Evolutionary conservation across 1,284 basidiomycete genomes (phyloP), one percentile per base, ranked within the genome.

Genomic region (Cutaneotrichosporon sp.): DNA sequence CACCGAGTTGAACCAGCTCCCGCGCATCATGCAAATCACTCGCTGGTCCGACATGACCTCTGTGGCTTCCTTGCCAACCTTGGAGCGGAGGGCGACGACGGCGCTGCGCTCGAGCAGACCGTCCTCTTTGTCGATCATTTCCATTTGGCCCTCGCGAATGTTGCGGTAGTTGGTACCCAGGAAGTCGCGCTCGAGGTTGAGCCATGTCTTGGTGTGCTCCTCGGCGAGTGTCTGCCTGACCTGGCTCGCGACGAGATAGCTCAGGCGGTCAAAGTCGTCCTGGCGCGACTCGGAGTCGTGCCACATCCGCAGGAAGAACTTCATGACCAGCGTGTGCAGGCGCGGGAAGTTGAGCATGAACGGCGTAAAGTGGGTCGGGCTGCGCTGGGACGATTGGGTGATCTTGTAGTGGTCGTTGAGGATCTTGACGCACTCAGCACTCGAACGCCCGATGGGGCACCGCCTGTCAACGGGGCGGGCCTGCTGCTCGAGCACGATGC

Each of bases 241-340:
- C 83, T 97, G 92, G 78, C 88, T 91, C 43, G 85, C 83, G 34
- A 89, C 86, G 20, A 97, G 77, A 14, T 86, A 87, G 43, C 84
- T 82, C 9, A 97, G 84, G 14, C 91, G 84, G 32, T 81, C 78
- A 65, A 96, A 93, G 70, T 96, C 90, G 26, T 79, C 83, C 8
- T 74, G 71, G 9, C 86, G 84, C 1, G 93, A 90, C 31, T 87
- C 87, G 60, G 88, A 90, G 72, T 97, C 92, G 64, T 82, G 84
- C 92, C 92, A 97, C 86, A 97, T 94, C 29, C 77, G 82, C 25
- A 92, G 76, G 77, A 96, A 96, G 78, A 97, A 96, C 51, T 84
- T 84, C 25, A 88, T 83, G 2, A 88, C 87, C 4, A 94, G 77
- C 6, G 81, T 78, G 72, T 97, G 93, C 10, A 94, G 84, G 54